Conservation (phyloP, 129 eudicot genomes). For the Pseudognaphalium luteoalbum region DNA sequence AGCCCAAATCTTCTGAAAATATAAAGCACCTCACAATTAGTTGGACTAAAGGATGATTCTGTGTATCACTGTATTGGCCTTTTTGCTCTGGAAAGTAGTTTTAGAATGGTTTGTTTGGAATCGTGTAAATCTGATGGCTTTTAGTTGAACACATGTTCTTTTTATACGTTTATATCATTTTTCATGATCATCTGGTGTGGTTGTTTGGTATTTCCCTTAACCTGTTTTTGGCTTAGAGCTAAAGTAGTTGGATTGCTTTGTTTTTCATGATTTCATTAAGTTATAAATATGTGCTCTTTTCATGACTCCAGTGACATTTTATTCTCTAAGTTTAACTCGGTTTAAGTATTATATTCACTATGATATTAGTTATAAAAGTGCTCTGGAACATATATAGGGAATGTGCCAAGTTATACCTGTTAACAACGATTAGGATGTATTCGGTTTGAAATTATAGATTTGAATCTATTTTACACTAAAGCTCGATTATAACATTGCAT, state of each 20-base stretch:
- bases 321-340: not conserved
- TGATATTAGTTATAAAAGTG: not conserved
- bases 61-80: conserved; percentile 19
- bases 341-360: not conserved
- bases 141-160: not conserved
- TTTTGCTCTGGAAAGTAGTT: not conserved
- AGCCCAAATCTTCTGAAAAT: not conserved
- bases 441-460: no score
- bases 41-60: conserved; percentile 23
- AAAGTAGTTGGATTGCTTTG: not conserved
- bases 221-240: not conserved
- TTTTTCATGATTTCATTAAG: not conserved
- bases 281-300: not conserved
- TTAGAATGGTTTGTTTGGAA: not conserved
- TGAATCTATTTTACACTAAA: not conserved
- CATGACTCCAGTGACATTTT: not conserved
- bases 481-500: not conserved
- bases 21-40: not conserved
- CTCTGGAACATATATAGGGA: not conserved
- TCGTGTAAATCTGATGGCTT: conserved; percentile 25
- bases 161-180: not conserved
- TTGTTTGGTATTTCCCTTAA: not conserved
- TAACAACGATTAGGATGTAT: no score
- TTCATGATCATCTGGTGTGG: not conserved
- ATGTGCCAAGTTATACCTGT: not conserved